Base-by-base conservation (phyloP, 306 rosid genomes). In the Begonia loranthoides region DNA sequence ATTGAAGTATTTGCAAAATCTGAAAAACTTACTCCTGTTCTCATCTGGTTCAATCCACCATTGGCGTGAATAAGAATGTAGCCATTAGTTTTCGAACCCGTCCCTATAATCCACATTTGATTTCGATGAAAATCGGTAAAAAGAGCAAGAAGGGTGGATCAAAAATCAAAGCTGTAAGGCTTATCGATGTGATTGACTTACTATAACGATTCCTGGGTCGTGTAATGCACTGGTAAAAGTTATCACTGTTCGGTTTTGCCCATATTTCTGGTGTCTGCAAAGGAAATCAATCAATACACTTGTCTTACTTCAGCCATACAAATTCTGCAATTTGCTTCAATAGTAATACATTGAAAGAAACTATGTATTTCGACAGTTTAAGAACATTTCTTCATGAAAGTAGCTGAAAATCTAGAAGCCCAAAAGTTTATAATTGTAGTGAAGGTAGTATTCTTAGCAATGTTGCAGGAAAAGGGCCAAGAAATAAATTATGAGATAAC, bases 31-130 rank as follows among this genome's bases (percentile, higher is more conserved):
- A 90, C 99, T 72, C 99, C 99, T 16, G 96, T 83, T 83, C 99
- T 86, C 99, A 92, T 92, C 70, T 92, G 99, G 73, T 92, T 92
- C 80, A 92, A 69, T 63, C 99, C 99, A 55, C 99, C 99, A 51
- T 92, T 92, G 52, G 99, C 94, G 73, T 92, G 96, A 60, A 83
- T 79, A 53, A 92, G 74, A 66, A 92, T 73, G 76, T 86, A 92
- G 49, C 99, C 99, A 66, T 76, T 86, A 14, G 87, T 78, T 58
- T 75, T 83, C 22, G 78, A 51, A 9, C 60, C 55, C 12, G 70
- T 17, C 13, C 64, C 99, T 92, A 62, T 12, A 43, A 48, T 19
- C 22, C 22, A 19, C 22, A 2, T 19, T 19, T 19, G 22, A 19
- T 2, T 19, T 19, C 22, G 22, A 19, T 1, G 22, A 38, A 38